Base-by-base conservation (phyloP, 164 flowering plant genomes). In the Hamamelis virginiana region DNA sequence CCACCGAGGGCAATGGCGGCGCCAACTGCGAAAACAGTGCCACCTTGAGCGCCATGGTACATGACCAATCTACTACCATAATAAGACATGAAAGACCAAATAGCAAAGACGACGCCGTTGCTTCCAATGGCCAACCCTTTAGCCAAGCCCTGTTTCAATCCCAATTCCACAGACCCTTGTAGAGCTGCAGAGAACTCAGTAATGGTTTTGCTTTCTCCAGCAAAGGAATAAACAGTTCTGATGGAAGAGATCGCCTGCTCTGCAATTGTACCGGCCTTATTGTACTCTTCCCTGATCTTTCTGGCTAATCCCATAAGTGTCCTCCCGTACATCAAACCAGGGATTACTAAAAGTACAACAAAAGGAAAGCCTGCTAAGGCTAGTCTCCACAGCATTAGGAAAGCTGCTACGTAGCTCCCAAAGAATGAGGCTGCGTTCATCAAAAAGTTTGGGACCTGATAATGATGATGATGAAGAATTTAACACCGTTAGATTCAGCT, bases 101-200 rank as follows among this genome's bases (percentile, higher is more conserved):
- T 85, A 1, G 87, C 95, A 65, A 83, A 89, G 8, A 80, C 81
- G 0, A 91, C 64, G 3, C 90, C 91, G 69, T 82, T 92, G 79
- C 97, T 89, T 21, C 98, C 98, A 46, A 92, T 78, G 27, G 96
- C 96, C 12, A 94, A 16, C 0, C 98, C 98, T 75, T 94, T 94
- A 0, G 89, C 94, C 67, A 92, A 72, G 0, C 97, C 98, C 45
- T 84, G 90, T 60, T 69, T 83, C 44, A 87, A 44, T 1, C 98
- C 98, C 47, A 90, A 65, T 55, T 79, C 80, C 9, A 89, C 89
- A 0, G 94, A 81, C 5, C 87, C 90, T 60, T 88, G 74, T 9
- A 94, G 75, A 18, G 97, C 90, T 0, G 62, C 74, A 19, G 92
- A 88, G 77, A 84, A 94, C 3, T 80, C 81, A 0, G 63, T 58